Conservation (phyloP, 306 rosid species). For the Argentina anserina region DNA sequence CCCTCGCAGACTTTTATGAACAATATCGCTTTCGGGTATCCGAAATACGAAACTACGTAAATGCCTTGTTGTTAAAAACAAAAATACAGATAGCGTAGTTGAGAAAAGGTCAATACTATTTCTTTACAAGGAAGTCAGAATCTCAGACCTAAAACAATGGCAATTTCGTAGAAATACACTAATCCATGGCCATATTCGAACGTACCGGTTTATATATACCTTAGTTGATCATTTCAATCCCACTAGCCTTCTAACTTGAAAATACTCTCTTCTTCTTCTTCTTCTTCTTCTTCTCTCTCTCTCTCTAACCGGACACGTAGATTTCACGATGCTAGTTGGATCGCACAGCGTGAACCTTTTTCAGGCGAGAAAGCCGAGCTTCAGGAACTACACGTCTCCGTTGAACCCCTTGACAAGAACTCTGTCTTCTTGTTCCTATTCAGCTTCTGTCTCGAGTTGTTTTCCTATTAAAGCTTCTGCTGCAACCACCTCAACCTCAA, state of each 20-base stretch:
- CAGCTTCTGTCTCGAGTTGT: slow-evolving; percentile 14
- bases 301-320: not conserved
- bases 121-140: not conserved
- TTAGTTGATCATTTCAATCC: not conserved
- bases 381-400: slow-evolving; percentile 45
- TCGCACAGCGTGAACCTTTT: slow-evolving; percentile 39
- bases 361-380: slow-evolving; percentile 47
- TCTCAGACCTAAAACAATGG: not conserved
- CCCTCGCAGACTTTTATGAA: slow-evolving; percentile 16
- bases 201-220: not conserved
- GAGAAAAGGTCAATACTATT: slow-evolving; percentile 15
- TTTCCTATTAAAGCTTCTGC: slow-evolving; percentile 1
- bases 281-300: not conserved
- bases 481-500: slow-evolving; percentile 19
- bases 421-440: slow-evolving; percentile 12
- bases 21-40: not conserved
- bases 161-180: not conserved
- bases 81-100: not conserved
- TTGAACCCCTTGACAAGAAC: slow-evolving; percentile 43
- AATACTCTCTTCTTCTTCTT: not conserved
- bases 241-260: not conserved
- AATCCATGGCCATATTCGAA: not conserved
- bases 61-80: no score
- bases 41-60: not conserved
- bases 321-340: slow-evolving; percentile 42